Evolutionary conservation across 352 stramenopile species (phyloP).

Genomic region (Blastocystis sp.): DNA sequence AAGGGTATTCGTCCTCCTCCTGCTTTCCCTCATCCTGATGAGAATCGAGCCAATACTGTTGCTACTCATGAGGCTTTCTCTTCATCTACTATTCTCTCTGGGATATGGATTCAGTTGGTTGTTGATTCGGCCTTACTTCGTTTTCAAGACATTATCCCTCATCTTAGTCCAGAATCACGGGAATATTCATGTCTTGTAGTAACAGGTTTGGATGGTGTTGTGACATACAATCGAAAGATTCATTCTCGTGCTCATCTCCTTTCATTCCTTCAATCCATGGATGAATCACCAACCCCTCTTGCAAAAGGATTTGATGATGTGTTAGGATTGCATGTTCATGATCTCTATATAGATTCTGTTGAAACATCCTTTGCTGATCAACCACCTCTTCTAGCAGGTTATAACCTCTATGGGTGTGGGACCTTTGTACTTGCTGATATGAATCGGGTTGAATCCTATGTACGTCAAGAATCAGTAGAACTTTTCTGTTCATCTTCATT

Average conservation of each 20-base stretch:
- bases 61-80: neutral
- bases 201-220: conserved; percentile 1
- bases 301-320: conserved; percentile 57
- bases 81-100: neutral
- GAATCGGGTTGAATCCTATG: conserved; percentile 42
- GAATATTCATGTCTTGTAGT: conserved; percentile 34
- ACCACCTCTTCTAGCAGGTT: neutral
- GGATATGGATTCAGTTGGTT: conserved; percentile 28
- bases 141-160: conserved; percentile 7
- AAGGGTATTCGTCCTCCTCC: neutral
- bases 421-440: conserved; percentile 46
- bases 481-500: conserved; percentile 21
- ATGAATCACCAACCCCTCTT: conserved; percentile 2
- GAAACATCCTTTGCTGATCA: conserved; percentile 1
- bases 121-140: conserved; percentile 19
- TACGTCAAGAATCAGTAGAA: neutral
- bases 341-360: conserved; percentile 6
- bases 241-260: conserved; percentile 43
- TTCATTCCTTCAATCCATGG: conserved; percentile 45
- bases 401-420: conserved; percentile 7
- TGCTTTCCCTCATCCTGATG: conserved; percentile 27
- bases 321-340: conserved; percentile 49
- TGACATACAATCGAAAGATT: conserved; percentile 1
- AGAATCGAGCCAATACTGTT: conserved; percentile 2
- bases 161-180: conserved; percentile 6